These are phyloP conservation scores for Diplodia scrobiculata DNA, from an alignment of 2,329 filamentous ascomycete species.

Conservation along the genomic window DNA sequence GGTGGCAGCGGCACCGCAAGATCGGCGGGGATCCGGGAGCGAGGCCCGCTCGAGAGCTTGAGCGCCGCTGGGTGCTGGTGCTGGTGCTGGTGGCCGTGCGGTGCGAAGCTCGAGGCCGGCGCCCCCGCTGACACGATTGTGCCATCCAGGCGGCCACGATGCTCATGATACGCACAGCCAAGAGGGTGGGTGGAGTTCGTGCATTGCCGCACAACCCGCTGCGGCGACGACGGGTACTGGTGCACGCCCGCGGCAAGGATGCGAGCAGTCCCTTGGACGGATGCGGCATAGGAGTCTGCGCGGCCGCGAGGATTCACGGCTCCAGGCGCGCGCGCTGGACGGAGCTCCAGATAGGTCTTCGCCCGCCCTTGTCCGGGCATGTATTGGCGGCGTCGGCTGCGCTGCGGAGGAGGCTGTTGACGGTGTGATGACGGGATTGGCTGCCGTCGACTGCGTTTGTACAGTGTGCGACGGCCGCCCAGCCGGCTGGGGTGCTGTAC, in stretches of 20 bases:
- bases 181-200: constrained; percentile 25
- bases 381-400: constrained; percentile 19
- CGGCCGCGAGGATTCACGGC: constrained; percentile 9
- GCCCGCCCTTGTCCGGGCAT: constrained; percentile 22
- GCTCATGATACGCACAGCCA: constrained; percentile 25
- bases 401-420: constrained; percentile 23
- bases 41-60: constrained; percentile 10
- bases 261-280: constrained; percentile 16
- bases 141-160: constrained; percentile 14
- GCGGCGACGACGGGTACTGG: constrained; percentile 22
- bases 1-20: neutral
- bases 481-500: constrained; percentile 3
- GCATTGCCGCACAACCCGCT: constrained; percentile 24
- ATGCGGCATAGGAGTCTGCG: constrained; percentile 11
- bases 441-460: neutral
- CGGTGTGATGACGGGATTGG: constrained; percentile 9
- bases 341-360: constrained; percentile 11
- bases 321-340: constrained; percentile 14
- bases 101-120: constrained; percentile 4
- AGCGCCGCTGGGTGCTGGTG: neutral
- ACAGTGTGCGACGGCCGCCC: constrained; percentile 21
- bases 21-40: constrained; percentile 25
- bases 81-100: neutral
- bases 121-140: constrained; percentile 26
- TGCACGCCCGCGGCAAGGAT: constrained; percentile 19